phyloP scores from a whole-genome alignment of 441 rosid species.

The Metrosideros polymorpha region DNA sequence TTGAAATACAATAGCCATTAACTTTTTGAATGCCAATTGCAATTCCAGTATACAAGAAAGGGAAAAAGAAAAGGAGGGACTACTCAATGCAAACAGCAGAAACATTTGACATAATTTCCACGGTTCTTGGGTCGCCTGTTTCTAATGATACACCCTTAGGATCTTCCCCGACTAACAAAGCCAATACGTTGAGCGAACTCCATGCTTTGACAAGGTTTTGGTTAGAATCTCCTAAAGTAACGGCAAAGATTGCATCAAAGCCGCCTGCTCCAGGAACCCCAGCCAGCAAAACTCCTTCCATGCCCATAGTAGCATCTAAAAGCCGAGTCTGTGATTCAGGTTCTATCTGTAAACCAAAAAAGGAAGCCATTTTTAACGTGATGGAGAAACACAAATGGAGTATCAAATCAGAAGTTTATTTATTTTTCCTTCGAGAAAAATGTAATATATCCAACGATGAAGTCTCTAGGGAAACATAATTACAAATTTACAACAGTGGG shows the following conservation, averaged over 20 bases:
- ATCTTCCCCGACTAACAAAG: constrained; percentile 87
- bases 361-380: neutral
- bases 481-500: neutral
- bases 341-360: constrained; percentile 59
- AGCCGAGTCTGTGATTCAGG: constrained; percentile 79
- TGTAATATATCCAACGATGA: neutral
- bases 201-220: constrained; percentile 47
- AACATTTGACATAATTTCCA: constrained; percentile 44
- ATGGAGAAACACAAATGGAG: neutral
- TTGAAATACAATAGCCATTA: neutral
- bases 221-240: constrained; percentile 65
- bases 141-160: constrained; percentile 76
- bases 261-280: constrained; percentile 99
- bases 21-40: neutral
- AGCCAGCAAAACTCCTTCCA: constrained; percentile 86
- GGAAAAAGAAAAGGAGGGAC: constrained; percentile 12
- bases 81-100: constrained; percentile 43
- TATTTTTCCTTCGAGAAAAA: neutral
- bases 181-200: constrained; percentile 68
- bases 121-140: constrained; percentile 62
- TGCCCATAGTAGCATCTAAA: constrained; percentile 65
- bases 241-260: constrained; percentile 80
- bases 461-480: neutral
- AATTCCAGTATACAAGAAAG: neutral
- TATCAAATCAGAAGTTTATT: neutral